Base-by-base conservation (phyloP, 371 early-diverging fungal genomes). In the Actinomortierella ambigua region DNA sequence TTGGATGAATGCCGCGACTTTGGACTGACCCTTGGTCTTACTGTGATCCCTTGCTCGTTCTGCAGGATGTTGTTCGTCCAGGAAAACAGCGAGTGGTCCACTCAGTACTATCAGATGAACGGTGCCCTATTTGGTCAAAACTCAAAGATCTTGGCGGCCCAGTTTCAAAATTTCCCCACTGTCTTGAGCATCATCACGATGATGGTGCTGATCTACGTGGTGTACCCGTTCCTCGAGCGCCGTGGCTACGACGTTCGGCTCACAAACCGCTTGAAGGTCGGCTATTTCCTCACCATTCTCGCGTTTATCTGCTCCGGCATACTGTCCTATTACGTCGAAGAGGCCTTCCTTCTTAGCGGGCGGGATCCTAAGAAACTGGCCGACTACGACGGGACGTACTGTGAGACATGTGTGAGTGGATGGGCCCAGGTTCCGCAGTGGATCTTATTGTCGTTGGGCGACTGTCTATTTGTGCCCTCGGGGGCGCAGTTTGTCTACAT, bases 401-500 rank as follows among this genome's bases (percentile, higher is more conserved):
- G 11, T 43, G 14, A 43, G n/a, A 14, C 43, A 43, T 43, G 11
- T n/a, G 11, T n/a, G 14, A 43, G n/a, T n/a, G 43, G 11, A 43
- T 43, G 43, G 43, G 43, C 43, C 11, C 43, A 14, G 43, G 43
- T 43, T 43, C n/a, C 43, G 11, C n/a, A 11, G 14, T 43, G 14
- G n/a, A 14, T 11, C 14, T 43, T 14, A n/a, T 43, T 11, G 43
- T n/a, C 43, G 11, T 43, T 43, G 43, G 14, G 80, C 22, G 88
- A 87, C 57, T 63, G 78, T 42, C 44, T 88, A 17, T 68, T 88
- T 55, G 78, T 77, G 28, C 77, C 81, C 52, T 79, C 82, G n/a
- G 88, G 86, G n/a, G 65, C 86, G 50, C 79, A 83, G 60, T 79
- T 85, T 46, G 69, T 81, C 29, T 87, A 88, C 76, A 56, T 53